A percentile compares a stretch with the other conserved stretches of the same genome.
Evolutionary conservation across 257 asterid species (phyloP).

Genomic region (Perilla frutescens): DNA sequence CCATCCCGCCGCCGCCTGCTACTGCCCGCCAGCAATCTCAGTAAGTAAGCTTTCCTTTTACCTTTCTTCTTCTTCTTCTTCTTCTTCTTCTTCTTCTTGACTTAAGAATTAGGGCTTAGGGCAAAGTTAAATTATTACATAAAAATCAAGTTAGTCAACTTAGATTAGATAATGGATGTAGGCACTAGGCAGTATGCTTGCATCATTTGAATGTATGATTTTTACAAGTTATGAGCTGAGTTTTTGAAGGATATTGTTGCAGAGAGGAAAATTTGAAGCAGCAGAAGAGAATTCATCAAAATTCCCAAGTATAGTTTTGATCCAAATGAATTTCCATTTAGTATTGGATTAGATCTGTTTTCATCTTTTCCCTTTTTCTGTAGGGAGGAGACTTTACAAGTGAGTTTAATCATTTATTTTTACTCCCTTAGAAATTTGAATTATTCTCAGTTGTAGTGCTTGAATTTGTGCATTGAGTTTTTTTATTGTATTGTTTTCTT

Average conservation of each 20-base stretch:
- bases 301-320: constrained; percentile 33
- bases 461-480: constrained; percentile 20
- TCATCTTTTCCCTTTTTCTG: constrained; percentile 37
- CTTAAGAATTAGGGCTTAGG: too few relatives aligned
- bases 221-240: too few relatives aligned
- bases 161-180: too few relatives aligned
- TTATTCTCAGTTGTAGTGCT: constrained; percentile 20
- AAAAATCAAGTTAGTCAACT: too few relatives aligned
- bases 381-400: constrained; percentile 54
- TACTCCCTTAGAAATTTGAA: background rate
- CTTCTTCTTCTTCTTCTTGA: too few relatives aligned
- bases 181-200: too few relatives aligned
- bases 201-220: too few relatives aligned
- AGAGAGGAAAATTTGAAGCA: constrained; percentile 32
- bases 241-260: background rate
- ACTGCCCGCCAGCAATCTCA: too few relatives aligned
- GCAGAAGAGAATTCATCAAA: constrained; percentile 18
- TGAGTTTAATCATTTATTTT: constrained; percentile 37
- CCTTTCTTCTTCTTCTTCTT: too few relatives aligned
- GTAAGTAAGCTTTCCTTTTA: too few relatives aligned
- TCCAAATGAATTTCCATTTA: constrained; percentile 34
- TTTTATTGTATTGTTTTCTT: constrained; percentile 23
- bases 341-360: constrained; percentile 67
- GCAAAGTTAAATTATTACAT: too few relatives aligned
- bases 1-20: too few relatives aligned